A percentile compares a stretch with the other conserved stretches of the same genome.
phyloP scores from a whole-genome alignment of 768 basidiomycete genomes.

The Rhodosporidiobolus sp. region DNA sequence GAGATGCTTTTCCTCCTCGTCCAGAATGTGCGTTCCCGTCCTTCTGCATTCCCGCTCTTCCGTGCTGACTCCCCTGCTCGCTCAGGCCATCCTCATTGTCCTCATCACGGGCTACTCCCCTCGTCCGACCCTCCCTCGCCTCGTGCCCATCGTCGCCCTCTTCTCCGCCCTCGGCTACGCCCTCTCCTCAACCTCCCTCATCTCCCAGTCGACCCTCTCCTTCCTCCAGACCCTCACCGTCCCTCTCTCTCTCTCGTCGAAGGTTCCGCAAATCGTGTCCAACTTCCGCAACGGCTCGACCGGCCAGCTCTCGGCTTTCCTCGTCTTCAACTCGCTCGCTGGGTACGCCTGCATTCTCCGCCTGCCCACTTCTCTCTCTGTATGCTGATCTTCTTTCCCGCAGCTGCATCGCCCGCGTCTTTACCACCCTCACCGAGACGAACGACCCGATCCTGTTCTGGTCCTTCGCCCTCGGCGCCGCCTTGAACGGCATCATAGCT shows the following conservation, averaged over 20 bases:
- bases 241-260: constrained; percentile 85
- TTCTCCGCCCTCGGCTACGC: constrained; percentile 52
- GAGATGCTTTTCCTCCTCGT: constrained; percentile 81
- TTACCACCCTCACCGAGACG: constrained; percentile 88
- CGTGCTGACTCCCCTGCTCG: background rate
- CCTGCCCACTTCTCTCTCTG: background rate
- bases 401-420: constrained; percentile 76
- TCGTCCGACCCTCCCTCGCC: constrained; percentile 41
- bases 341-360: constrained; percentile 56
- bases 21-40: constrained; percentile 39
- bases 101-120: constrained; percentile 40
- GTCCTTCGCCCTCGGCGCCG: constrained; percentile 76
- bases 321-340: constrained; percentile 77
- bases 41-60: constrained; percentile 52
- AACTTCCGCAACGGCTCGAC: constrained; percentile 74
- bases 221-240: constrained; percentile 79
- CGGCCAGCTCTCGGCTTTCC: constrained; percentile 90
- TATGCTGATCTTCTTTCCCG: background rate
- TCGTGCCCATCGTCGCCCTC: constrained; percentile 49
- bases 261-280: constrained; percentile 85
- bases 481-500: constrained; percentile 71
- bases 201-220: constrained; percentile 58
- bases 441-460: constrained; percentile 74
- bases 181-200: constrained; percentile 44
- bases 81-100: constrained; percentile 34